Evolutionary conservation across 768 basidiomycete genomes (phyloP), one percentile per base, ranked within the genome.

Genomic region (Lyophyllum semitale): DNA sequence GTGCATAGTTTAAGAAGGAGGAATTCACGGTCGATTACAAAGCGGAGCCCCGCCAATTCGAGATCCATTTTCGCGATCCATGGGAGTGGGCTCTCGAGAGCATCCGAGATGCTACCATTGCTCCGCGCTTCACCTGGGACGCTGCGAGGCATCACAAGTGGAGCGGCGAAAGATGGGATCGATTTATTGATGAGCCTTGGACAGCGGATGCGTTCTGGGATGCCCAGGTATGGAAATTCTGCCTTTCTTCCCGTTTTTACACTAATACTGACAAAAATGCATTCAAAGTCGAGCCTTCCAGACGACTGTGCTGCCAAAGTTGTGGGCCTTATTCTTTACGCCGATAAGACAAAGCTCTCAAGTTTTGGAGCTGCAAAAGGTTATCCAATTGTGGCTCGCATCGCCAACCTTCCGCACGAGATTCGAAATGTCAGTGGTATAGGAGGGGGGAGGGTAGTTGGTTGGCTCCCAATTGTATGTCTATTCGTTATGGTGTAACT

Each of bases 331-430:
- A n/a, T n/a, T n/a, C n/a, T n/a, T n/a, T 79, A 76, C 65, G 71
- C 76, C 7, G 75, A 79, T 59, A 77, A 77, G 47, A 67, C 71
- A 1, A 65, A 68, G 12, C 57, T 77, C 0, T 77, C 72, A 3
- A 65, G 68, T 3, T 77, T 77, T 61, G 71, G 75, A 0, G 70
- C 67, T 3, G 63, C 59, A 38, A 74, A 75, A 50, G 76, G 67
- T 1, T 72, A 77, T 48, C 75, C 71, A 0, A 70, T 76, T 2
- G 54, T 77, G 35, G 70, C 64, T 1, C 50, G 70, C 3, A 65
- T 66, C 33, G 68, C 62, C 1, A 74, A 75, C 53, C 48, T 79
- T 9, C 70, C 71, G 1, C 54, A 58, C 1, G 50, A 65, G 1
- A 65, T 75, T 22, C 54, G 66, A 11, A 77, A 79, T 60, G 61